Evolutionary conservation across 2,329 filamentous ascomycete species (phyloP), one percentile per base, ranked within the genome.

Genomic region (Neonectria ditissima): DNA sequence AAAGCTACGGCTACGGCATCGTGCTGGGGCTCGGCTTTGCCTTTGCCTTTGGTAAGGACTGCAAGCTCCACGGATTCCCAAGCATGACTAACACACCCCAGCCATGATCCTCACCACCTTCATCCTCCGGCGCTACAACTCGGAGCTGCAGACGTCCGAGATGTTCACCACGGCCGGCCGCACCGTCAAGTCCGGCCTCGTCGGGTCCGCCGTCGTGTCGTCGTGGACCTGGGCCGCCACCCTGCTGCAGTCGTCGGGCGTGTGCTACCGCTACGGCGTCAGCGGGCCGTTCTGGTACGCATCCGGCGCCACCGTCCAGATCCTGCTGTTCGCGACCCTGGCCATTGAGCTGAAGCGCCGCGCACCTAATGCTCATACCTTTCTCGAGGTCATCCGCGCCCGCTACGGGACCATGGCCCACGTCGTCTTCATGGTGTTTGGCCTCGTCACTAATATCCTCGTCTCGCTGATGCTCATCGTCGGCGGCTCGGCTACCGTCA

Each of bases 151-250:
- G 77, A 97, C 94, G 0, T 94, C 92, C 0, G 94, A 97, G 80
- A 96, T 94, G 88, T 97, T 97, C 83, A 94, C 87, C 67, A 97
- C 94, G 0, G 94, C 94, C 53, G 93, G 93, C 18, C 86, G 94
- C 65, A 94, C 92, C 1, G 92, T 97, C 69, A 97, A 97, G 76
- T 94, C 92, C 9, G 94, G 94, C 45, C 84, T 97, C 14, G 93
- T 97, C 1, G 92, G 92, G 11, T 92, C 92, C 5, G 94, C 93
- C 16, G 94, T 97, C n/a, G 93, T 97, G 4, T 94, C 91, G 16
- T 94, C 91, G 5, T 97, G 94, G 94, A 97, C 94, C 0, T 97
- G 93, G 93, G 93, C 93, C 0, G 93, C 92, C 22, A 96, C 92
- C 0, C 82, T 95, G 1, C 83, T 96, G 2, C 92, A 96, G 74